Percentiles rank a stretch among this genome's conserved stretches.
Conservation (phyloP, 2,329 filamentous ascomycete genomes). For the Penicillium rolfsii region DNA sequence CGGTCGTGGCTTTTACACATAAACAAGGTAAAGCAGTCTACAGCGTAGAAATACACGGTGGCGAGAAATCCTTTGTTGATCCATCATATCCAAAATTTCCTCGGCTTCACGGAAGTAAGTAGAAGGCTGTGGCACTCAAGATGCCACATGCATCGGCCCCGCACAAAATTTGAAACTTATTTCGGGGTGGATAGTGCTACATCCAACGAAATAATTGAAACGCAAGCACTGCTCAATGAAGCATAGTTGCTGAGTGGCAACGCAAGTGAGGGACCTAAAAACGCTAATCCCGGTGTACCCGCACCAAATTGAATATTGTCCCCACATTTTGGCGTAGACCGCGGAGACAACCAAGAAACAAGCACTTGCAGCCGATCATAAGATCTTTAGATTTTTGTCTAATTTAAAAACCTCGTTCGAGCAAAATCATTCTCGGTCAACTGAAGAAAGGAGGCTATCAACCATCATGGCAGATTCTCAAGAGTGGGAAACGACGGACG, state of each 20-base stretch:
- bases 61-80: background rate
- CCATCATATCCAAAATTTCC: background rate
- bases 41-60: too few relatives aligned
- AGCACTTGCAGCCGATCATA: background rate
- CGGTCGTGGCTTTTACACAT: too few relatives aligned
- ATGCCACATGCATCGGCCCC: too few relatives aligned
- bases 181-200: background rate
- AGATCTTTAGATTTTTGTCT: background rate
- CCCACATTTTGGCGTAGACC: slow-evolving; percentile 5
- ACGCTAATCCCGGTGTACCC: background rate
- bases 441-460: background rate
- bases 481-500: slow-evolving; percentile 28
- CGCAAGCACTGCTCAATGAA: background rate
- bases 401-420: background rate
- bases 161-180: too few relatives aligned
- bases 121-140: background rate
- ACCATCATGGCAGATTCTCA: background rate
- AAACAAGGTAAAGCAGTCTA: background rate
- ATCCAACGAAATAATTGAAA: background rate
- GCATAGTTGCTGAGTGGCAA: background rate
- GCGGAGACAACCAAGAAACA: background rate
- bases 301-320: background rate
- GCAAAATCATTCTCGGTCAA: background rate
- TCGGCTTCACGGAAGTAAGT: background rate
- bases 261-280: background rate